phyloP scores from a whole-genome alignment of 192 early-diverging fungal species.

The Podila epigama region DNA sequence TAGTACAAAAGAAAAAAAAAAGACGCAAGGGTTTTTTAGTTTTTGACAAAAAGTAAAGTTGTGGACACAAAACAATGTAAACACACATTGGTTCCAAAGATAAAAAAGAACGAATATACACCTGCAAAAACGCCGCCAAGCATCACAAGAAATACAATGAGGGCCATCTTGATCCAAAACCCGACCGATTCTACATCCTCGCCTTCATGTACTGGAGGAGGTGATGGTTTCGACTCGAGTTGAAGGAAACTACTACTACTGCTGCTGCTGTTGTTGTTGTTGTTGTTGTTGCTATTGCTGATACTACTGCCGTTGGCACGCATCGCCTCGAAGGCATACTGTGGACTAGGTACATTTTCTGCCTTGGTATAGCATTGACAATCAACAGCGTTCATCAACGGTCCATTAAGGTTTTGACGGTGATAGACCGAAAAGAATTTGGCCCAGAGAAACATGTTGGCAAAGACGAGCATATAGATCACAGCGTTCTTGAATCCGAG shows the following conservation, averaged over 20 bases:
- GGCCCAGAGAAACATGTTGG: conserved; percentile 31
- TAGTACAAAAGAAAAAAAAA: background rate
- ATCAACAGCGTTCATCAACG: background rate
- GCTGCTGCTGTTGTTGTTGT: background rate
- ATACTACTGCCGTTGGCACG: background rate
- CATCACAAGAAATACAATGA: conserved; percentile 71
- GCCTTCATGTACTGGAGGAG: conserved; percentile 8
- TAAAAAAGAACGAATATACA: conserved; percentile 18
- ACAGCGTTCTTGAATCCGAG: conserved; percentile 25
- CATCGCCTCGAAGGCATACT: too few species aligned
- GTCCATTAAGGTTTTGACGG: background rate
- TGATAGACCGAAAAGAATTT: conserved; percentile 3
- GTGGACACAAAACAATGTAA: too few species aligned
- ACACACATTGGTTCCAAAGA: too few species aligned
- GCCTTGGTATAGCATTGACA: background rate
- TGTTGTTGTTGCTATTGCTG: background rate
- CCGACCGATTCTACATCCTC: conserved; percentile 13
- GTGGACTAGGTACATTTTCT: too few species aligned
- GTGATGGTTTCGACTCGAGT: background rate
- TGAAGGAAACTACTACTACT: too few species aligned
- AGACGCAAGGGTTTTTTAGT: too few species aligned
- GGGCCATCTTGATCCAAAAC: conserved; percentile 55
- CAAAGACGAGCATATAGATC: conserved; percentile 35
- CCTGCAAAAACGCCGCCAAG: conserved; percentile 81
- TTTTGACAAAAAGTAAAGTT: too few species aligned